Base-by-base conservation (phyloP, 2,329 filamentous ascomycete species). In the Meredithiella fracta region DNA sequence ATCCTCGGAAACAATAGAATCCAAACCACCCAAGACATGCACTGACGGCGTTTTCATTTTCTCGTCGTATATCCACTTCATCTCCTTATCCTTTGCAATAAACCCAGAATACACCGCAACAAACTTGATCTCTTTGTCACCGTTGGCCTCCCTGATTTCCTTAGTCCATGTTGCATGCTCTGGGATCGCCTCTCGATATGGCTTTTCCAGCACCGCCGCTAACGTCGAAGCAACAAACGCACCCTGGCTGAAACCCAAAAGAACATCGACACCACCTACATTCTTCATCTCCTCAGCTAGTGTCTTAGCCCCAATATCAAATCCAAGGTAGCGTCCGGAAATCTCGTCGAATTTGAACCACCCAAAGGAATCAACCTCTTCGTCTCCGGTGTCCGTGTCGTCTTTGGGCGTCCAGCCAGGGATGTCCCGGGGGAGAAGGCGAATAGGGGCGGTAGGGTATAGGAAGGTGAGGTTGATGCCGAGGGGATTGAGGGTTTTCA, bases 1-100 rank as follows among this genome's bases (percentile, higher is more conserved):
- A 54, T 69, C 68, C 71, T 96, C 90, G 31, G 89, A 86, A 0
- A 97, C 90, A 0, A 96, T 86, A 2, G 84, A 87, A 70, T 96
- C 91, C 62, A 95, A 71, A 55, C 80, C 83, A 1, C 91, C 91
- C 25, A 95, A 67, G 62, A 89, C 84, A 70, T 95, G 88, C 68
- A 94, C 66, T 60, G 85, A 79, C 0, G 87, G 86, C 59, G 90
- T 95, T 60, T 65, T 67, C 58, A 96, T 83, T 65, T 77, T 75
- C 15, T 86, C 87, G 62, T 86, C 78, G 65, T 87, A 94, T 51
- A 68, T 65, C 54, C 78, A 86, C 40, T 67, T 66, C 65, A 94
- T 82, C 44, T 77, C 68, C 15, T 73, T 67, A 38, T 79, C 76
- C 1, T 77, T 72, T 0, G 85, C 80, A 37, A 73, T 77, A 65